Percentiles rank a stretch among this genome's conserved stretches.
Evolutionary conservation across 1,284 basidiomycete species (phyloP).

Genomic region (Amylostereum areolatum): DNA sequence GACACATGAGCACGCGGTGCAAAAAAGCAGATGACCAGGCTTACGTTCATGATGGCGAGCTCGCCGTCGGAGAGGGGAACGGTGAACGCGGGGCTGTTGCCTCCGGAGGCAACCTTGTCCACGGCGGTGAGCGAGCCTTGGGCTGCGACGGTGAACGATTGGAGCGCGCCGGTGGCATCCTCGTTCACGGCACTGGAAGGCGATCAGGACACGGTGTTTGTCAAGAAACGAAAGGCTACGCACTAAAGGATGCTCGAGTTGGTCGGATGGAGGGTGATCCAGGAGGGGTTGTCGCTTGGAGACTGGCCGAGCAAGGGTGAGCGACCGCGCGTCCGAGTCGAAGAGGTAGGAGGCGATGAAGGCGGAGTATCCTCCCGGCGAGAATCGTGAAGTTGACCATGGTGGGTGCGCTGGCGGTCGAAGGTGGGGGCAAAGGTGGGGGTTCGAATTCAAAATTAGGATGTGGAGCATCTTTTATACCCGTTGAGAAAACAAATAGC

Average conservation of each 20-base stretch:
- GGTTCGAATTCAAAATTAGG: no score
- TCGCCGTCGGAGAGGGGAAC: conserved; percentile 45
- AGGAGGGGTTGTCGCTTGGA: conserved; percentile 47
- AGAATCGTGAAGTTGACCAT: conserved; percentile 60
- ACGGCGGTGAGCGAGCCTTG: conserved; percentile 42
- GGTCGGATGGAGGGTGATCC: conserved; percentile 46
- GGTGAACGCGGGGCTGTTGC: conserved; percentile 45
- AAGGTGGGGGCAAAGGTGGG: neutral
- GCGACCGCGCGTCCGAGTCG: conserved; percentile 39
- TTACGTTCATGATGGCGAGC: conserved; percentile 53
- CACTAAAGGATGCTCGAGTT: conserved; percentile 57
- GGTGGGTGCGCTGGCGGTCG: neutral
- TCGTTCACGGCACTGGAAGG: conserved; percentile 50
- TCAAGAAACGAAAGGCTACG: conserved; percentile 15
- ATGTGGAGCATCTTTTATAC: no score
- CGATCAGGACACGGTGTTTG: neutral
- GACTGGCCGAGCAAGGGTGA: conserved; percentile 44
- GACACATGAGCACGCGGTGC: neutral
- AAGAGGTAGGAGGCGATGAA: conserved; percentile 60
- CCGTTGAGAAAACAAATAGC: no score
- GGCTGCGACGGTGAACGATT: conserved; percentile 46
- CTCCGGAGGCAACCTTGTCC: conserved; percentile 43
- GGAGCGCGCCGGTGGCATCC: conserved; percentile 36
- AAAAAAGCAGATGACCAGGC: conserved; percentile 13
- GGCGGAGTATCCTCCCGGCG: conserved; percentile 54